Evolutionary conservation across 139 green algal species (phyloP), one percentile per base, ranked within the genome.

Genomic region (Mesostigma viride): DNA sequence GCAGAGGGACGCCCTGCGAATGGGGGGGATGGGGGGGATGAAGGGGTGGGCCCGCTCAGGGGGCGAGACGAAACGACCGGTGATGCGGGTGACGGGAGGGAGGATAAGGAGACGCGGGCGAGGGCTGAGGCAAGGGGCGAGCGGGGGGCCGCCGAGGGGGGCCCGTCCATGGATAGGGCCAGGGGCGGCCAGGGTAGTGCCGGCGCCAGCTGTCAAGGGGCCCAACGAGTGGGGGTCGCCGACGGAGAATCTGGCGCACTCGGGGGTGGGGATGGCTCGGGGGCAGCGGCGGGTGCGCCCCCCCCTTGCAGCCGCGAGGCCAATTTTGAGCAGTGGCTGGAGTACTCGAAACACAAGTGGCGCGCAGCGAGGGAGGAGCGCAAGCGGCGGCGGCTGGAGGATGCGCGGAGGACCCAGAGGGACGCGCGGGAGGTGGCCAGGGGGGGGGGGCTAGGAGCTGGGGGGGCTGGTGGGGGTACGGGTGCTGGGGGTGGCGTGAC

Each of bases 291-390:
- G n/a, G n/a, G n/a, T n/a, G n/a, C n/a, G n/a, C n/a, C n/a, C n/a
- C n/a, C n/a, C n/a, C n/a, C n/a, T 22, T 6, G n/a, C 75, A 76
- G 74, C 24, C 65, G 61, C 30, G 40, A 71, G n/a, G 65, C 75
- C 11, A 82, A 91, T 69, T 91, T 84, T 65, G 26, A 17, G 2
- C 82, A 64, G 17, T 96, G 90, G 90, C 73, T 96, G 63, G 47
- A 66, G n/a, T 67, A 73, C 36, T 82, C 89, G 69, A 96, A 96
- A 82, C 26, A 58, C 0, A 71, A 74, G 58, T 96, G 90, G 90
- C 74, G 73, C 1, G 58, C 34, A 0, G 53, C 66, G 2, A 68
- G 82, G 1, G 59, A 72, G 33, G 75, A 79, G 28, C 60, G 75
- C 27, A 88, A 85, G 70, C 65, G 70, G 8, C 81, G 78, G 69